Base-by-base conservation (phyloP, 2,329 filamentous ascomycete species). In the Neospermospora avenae region DNA sequence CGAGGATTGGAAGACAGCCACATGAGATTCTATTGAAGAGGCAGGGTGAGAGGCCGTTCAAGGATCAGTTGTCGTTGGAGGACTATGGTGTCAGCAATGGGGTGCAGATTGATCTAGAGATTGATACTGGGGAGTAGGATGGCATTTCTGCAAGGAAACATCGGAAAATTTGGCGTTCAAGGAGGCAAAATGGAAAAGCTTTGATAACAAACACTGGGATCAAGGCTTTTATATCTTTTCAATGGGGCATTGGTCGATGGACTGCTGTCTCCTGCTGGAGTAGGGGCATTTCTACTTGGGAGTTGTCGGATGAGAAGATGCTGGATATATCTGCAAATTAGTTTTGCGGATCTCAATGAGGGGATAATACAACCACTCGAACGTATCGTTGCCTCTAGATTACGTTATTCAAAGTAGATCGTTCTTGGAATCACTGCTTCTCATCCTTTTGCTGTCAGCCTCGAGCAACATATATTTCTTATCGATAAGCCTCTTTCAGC, bases 41-140 rank as follows among this genome's bases (percentile, higher is more conserved):
- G 67, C 93, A 98, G 76, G 91, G 93, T 13, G 91, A 97, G 77
- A 78, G 93, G 65, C 93, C 93, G 24, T 97, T 98, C 74, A 97
- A 96, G 79, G 93, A 98, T 72, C 84, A 88, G 68, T 81, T 97
- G 62, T 93, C 86, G 35, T 75, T 97, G 68, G 90, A 90, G 70
- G 93, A 98, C 77, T 98, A 97, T 75, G 91, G 90, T n/a, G 87
- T 98, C 59, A 91, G 88, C 69, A 95, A 95, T 76, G 93, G 93
- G 10, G 92, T 96, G 34, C 71, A 73, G 60, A 68, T 73, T 61
- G 71, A 73, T 65, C 61, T 73, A 59, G 72, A 73, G 63, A 71
- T 73, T 62, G 71, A 73, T 65, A 73, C 71, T 61, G 71, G 71
- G 14, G 71, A 73, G 60, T 73, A 60, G 68, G 31, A 35, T 34